These are phyloP conservation scores for Udeniomyces megalosporus DNA, from an alignment of 768 basidiomycete species.

Conservation along the genomic window DNA sequence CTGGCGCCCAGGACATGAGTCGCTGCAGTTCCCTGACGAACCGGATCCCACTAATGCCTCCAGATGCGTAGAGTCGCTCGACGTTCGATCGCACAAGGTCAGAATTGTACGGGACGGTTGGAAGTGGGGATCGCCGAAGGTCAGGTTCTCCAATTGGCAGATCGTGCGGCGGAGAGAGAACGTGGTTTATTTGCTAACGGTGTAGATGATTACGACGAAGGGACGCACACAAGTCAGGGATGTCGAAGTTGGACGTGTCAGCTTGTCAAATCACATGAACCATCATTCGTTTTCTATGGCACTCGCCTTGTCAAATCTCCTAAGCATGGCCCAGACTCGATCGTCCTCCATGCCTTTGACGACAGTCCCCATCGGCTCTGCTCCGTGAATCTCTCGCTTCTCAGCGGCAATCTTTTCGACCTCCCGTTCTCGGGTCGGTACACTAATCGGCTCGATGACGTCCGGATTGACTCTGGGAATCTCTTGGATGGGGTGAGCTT, in stretches of 20 bases:
- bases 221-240: background rate
- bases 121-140: conserved; percentile 30
- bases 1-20: conserved; percentile 29
- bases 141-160: conserved; percentile 31
- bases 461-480: too few relatives aligned
- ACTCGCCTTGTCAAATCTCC: conserved; percentile 30
- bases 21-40: conserved; percentile 26
- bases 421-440: conserved; percentile 9
- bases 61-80: conserved; percentile 29
- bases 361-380: conserved; percentile 26
- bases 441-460: too few relatives aligned
- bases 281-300: too few relatives aligned
- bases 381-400: conserved; percentile 26
- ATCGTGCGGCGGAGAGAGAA: conserved; percentile 28
- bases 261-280: too few relatives aligned
- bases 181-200: conserved; percentile 31
- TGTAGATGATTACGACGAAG: background rate
- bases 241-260: background rate
- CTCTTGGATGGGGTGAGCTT: too few relatives aligned
- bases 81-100: conserved; percentile 31
- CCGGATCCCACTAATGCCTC: conserved; percentile 28
- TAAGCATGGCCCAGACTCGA: conserved; percentile 28
- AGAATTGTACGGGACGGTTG: conserved; percentile 30
- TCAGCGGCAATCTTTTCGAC: conserved; percentile 32
- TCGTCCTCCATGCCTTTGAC: conserved; percentile 32